A percentile compares a stretch with the other conserved stretches of the same genome.
Evolutionary conservation across 2,329 filamentous ascomycete species (phyloP).

Genomic region (Xylariaceae sp.): DNA sequence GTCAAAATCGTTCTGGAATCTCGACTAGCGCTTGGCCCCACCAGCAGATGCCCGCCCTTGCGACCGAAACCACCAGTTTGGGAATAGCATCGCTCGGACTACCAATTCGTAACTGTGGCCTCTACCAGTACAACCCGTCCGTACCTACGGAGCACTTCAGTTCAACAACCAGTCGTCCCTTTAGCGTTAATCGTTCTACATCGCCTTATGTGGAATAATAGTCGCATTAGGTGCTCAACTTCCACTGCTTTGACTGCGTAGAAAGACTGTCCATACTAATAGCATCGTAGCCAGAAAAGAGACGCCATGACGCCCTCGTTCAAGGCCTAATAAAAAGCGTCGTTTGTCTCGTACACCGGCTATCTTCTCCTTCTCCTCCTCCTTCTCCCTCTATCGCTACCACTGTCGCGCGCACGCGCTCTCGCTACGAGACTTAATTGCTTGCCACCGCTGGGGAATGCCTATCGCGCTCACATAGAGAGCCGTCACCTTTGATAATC

Average conservation of each 20-base stretch:
- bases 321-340: constrained; percentile 4
- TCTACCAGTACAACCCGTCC: constrained; percentile 8
- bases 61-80: constrained; percentile 12
- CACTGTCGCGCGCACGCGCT: neutral
- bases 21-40: neutral
- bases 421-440: neutral
- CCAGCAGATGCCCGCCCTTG: neutral
- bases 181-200: neutral
- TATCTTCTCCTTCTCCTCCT: neutral
- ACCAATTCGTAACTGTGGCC: constrained; percentile 26
- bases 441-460: neutral
- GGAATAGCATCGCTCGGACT: constrained; percentile 20
- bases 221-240: neutral
- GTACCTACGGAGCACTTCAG: neutral
- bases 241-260: neutral
- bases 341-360: neutral
- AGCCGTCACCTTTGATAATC: neutral
- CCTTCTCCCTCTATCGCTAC: neutral
- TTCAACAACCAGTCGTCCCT: neutral
- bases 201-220: neutral
- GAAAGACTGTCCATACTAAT: neutral
- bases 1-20: neutral
- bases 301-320: constrained; percentile 9
- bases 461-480: neutral
- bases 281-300: neutral